Conservation (phyloP, 495 filamentous ascomycete species). For the Aspergillus cavernicola region DNA sequence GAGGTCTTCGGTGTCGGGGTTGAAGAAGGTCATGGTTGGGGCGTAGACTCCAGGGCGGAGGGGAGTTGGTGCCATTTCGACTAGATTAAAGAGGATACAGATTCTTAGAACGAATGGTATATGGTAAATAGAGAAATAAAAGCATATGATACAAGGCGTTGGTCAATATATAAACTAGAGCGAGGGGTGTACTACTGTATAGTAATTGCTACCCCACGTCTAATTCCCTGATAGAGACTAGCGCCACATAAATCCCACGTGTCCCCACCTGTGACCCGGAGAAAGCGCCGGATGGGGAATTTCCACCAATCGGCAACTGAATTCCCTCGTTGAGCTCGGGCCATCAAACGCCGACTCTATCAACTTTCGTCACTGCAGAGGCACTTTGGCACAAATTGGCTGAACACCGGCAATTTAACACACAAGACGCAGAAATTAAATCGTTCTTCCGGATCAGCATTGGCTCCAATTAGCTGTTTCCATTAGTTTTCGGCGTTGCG, state of each 20-base stretch:
- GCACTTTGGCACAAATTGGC: no score
- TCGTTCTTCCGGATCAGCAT: slow-evolving; percentile 1
- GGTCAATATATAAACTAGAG: slow-evolving; percentile 1
- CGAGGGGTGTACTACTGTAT: neutral
- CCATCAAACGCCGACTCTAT: slow-evolving; percentile 9
- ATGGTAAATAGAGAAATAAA: neutral
- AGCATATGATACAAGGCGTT: no score
- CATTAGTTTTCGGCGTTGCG: neutral
- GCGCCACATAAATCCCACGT: neutral
- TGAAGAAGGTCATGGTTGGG: slow-evolving; percentile 89
- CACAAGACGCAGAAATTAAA: neutral
- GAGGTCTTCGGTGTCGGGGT: slow-evolving; percentile 75
- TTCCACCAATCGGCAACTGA: slow-evolving; percentile 13
- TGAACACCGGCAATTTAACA: slow-evolving; percentile 5
- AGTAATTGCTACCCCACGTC: slow-evolving; percentile 7
- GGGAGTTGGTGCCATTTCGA: slow-evolving; percentile 41
- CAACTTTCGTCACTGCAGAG: neutral
- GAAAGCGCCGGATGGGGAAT: slow-evolving; percentile 6
- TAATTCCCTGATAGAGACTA: neutral
- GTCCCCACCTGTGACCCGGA: slow-evolving; percentile 2
- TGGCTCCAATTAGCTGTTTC: neutral
- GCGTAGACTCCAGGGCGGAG: slow-evolving; percentile 84
- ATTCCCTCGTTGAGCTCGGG: slow-evolving; percentile 6
- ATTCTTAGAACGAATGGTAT: no score
- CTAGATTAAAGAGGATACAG: neutral